Evolutionary conservation across 1,284 basidiomycete species (phyloP).

Genomic region (Pseudozyma hubeiensis): DNA sequence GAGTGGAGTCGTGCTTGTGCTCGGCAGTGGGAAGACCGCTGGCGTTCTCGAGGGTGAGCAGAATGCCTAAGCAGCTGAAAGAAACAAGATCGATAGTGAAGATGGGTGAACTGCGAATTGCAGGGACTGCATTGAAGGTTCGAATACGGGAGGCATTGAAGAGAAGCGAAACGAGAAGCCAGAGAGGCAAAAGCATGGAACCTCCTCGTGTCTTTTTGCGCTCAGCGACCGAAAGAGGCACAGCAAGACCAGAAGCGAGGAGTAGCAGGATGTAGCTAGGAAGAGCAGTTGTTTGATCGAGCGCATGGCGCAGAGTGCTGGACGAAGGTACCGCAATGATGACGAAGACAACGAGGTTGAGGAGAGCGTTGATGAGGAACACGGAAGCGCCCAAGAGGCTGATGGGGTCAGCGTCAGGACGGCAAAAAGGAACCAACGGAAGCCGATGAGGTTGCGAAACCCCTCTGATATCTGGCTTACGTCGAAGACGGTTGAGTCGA

Average conservation of each 20-base stretch:
- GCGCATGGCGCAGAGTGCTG: conserved; percentile 8
- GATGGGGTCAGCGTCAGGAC: conserved; percentile 31
- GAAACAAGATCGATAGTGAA: conserved; percentile 36
- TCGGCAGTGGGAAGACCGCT: conserved; percentile 24
- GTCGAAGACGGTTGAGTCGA: conserved; percentile 15
- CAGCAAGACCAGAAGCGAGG: conserved; percentile 24
- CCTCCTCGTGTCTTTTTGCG: conserved; percentile 48
- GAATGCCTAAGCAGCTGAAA: conserved; percentile 38
- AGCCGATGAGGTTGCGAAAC: conserved; percentile 12
- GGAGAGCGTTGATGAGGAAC: conserved; percentile 27
- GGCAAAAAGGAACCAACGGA: conserved; percentile 14
- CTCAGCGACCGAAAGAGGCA: conserved; percentile 37
- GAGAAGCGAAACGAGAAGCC: conserved; percentile 40
- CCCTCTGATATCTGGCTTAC: conserved; percentile 30
- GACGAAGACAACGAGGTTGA: conserved; percentile 25
- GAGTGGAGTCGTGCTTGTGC: conserved; percentile 19
- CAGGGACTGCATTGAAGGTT: conserved; percentile 40
- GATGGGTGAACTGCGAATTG: conserved; percentile 28
- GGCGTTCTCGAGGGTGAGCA: conserved; percentile 50
- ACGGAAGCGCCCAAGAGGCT: conserved; percentile 32
- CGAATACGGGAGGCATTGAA: conserved; percentile 50
- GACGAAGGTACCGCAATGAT: conserved; percentile 21
- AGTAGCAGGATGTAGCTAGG: conserved; percentile 32
- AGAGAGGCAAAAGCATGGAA: conserved; percentile 43
- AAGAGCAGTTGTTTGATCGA: conserved; percentile 17